Percentiles rank a stretch among this genome's conserved stretches.
These are phyloP conservation scores for Tausonia pullulans DNA, from an alignment of 1,284 basidiomycete genomes.

Conservation along the genomic window DNA sequence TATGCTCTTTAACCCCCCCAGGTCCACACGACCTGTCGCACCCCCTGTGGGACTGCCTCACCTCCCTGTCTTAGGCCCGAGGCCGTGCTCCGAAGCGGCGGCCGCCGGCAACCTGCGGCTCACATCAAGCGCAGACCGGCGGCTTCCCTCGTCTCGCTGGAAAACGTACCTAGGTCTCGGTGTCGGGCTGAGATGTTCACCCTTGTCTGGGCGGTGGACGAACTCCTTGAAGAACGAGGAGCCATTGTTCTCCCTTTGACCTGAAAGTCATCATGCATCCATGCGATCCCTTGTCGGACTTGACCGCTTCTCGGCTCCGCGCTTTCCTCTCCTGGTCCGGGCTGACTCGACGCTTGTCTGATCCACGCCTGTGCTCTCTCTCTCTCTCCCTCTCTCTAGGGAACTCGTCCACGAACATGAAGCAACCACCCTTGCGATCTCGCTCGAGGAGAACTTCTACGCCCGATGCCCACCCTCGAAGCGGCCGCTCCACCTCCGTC, in stretches of 20 bases:
- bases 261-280: not conserved
- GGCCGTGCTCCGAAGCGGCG: not conserved
- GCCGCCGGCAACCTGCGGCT: not conserved
- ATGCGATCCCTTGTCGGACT: too few species aligned
- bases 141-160: not conserved
- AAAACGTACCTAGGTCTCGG: not conserved
- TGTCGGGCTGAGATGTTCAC: too few species aligned
- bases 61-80: too few species aligned
- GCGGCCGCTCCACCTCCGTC: constrained; percentile 7
- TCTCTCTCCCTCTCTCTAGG: not conserved
- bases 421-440: not conserved
- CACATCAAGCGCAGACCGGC: not conserved
- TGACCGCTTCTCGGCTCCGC: too few species aligned
- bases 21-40: not conserved
- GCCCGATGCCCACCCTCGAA: constrained; percentile 5
- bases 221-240: too few species aligned
- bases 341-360: not conserved
- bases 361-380: not conserved
- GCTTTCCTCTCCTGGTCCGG: not conserved
- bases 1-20: not conserved
- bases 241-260: too few species aligned
- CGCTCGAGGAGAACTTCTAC: constrained; percentile 11
- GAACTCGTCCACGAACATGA: not conserved
- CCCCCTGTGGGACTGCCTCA: not conserved
- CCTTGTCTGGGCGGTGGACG: too few species aligned